These are phyloP conservation scores for Pyrenula aspistea DNA, from an alignment of 495 filamentous ascomycete species.

Conservation along the genomic window DNA sequence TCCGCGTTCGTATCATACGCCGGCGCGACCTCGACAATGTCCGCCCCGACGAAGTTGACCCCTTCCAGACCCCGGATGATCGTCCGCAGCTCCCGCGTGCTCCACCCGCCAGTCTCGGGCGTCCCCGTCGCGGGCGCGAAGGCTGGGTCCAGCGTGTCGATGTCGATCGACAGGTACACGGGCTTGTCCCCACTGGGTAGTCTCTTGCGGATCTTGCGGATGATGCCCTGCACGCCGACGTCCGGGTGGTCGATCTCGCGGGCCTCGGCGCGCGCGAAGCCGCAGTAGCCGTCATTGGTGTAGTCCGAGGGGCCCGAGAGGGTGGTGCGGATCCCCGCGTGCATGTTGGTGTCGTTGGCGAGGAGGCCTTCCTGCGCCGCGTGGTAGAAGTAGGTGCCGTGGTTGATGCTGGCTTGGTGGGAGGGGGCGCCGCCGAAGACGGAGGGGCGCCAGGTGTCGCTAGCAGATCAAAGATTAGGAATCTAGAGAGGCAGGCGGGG, in stretches of 20 bases:
- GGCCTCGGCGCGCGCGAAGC: conserved; percentile 72
- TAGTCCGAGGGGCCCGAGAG: conserved; percentile 62
- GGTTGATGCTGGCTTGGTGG: conserved; percentile 59
- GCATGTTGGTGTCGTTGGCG: conserved; percentile 71
- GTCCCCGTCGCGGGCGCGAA: conserved; percentile 80
- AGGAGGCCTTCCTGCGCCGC: conserved; percentile 60
- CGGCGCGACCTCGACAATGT: conserved; percentile 67
- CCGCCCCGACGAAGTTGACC: conserved; percentile 65
- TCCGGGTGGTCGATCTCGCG: conserved; percentile 56
- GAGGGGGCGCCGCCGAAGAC: conserved; percentile 59
- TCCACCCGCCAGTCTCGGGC: conserved; percentile 80
- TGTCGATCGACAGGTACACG: conserved; percentile 79
- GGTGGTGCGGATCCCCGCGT: conserved; percentile 74
- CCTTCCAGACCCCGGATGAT: conserved; percentile 64
- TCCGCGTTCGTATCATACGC: conserved; percentile 61
- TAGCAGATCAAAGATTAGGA: conserved; percentile 7
- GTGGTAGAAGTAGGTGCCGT: conserved; percentile 75
- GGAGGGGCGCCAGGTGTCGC: conserved; percentile 54
- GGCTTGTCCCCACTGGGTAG: conserved; percentile 55
- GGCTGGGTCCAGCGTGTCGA: conserved; percentile 79
- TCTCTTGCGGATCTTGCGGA: conserved; percentile 59
- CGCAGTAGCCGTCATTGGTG: conserved; percentile 72
- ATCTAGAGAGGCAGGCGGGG: background rate
- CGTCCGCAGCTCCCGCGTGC: conserved; percentile 63
- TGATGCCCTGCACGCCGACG: conserved; percentile 57